Evolutionary conservation across 2,329 filamentous ascomycete genomes (phyloP).

Genomic region (Botrytis deweyae): DNA sequence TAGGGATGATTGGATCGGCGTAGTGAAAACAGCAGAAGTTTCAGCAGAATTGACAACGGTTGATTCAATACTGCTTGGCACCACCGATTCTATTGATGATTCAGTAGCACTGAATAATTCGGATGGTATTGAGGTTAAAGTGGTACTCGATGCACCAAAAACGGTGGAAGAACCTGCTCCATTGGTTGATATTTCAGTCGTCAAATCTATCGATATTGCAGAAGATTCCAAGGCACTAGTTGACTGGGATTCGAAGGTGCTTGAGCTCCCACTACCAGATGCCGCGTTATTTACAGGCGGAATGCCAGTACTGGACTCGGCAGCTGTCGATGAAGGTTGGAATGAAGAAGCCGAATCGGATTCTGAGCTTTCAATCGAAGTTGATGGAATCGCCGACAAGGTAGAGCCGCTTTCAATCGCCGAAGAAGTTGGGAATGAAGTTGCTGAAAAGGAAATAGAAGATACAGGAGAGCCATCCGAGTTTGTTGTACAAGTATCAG

Average conservation of each 20-base stretch:
- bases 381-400: background rate
- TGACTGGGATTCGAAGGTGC: background rate
- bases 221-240: background rate
- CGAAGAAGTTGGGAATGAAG: background rate
- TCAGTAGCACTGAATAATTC: background rate
- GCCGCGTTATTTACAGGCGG: background rate
- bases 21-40: background rate
- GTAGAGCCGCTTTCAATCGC: background rate
- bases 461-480: slow-evolving; percentile 1
- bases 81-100: background rate
- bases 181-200: background rate
- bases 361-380: background rate
- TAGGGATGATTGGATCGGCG: background rate
- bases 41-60: background rate
- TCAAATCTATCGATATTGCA: background rate
- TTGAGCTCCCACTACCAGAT: background rate
- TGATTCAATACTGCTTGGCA: background rate
- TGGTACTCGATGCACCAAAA: background rate
- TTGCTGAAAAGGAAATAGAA: background rate
- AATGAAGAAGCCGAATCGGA: background rate
- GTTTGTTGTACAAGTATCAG: slow-evolving; percentile 1
- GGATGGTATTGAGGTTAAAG: background rate
- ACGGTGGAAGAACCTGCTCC: background rate
- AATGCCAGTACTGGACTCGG: background rate
- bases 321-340: background rate